Evolutionary conservation across 768 basidiomycete species (phyloP), one percentile per base, ranked within the genome.

Genomic region (Rhodotorula kratochvilovae): DNA sequence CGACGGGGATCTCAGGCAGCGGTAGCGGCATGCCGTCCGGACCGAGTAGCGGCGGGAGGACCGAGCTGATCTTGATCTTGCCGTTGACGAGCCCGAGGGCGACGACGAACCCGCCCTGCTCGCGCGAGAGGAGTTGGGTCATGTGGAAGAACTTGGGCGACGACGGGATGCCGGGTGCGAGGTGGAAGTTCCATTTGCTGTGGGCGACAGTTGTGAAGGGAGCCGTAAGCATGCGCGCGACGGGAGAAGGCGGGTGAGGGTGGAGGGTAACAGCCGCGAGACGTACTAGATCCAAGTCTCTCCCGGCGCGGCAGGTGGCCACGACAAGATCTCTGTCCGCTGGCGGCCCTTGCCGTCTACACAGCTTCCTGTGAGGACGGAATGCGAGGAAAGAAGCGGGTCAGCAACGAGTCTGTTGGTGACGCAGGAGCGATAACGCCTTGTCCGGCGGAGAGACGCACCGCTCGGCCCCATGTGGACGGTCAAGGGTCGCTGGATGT

Each of bases 131-230:
- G 39, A 72, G 53, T 50, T 72, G 71, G 12, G 67, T 72, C 45
- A 72, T 53, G 60, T 72, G 71, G 43, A 72, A 72, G 63, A 72
- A 72, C 58, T 68, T 68, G 63, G 50, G 66, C n/a, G 58, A 33
- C 11, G 71, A 51, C 19, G 67, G 71, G 15, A 68, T 7, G 13
- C n/a, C 21, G 29, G 63, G 63, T 12, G 43, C 10, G 53, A 72
- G 63, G 55, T 72, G 71, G 50, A 51, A 72, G 2, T 63, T 45
- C 71, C 71, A 72, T 39, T 63, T 39, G 60, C 70, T 71, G 35
- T 27, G 39, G 11, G 31, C 16, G 57, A 27, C 31, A 42, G 43
- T n/a, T 6, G 39, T 39, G 31, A 46, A n/a, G n/a, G 11, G n/a
- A 45, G 48, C 10, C 16, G 7, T 43, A 19, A 43, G 48, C 2